Percentiles rank a stretch among this genome's conserved stretches.
Conservation (phyloP, 345 rosid genomes). For the Gossypium anomalum region DNA sequence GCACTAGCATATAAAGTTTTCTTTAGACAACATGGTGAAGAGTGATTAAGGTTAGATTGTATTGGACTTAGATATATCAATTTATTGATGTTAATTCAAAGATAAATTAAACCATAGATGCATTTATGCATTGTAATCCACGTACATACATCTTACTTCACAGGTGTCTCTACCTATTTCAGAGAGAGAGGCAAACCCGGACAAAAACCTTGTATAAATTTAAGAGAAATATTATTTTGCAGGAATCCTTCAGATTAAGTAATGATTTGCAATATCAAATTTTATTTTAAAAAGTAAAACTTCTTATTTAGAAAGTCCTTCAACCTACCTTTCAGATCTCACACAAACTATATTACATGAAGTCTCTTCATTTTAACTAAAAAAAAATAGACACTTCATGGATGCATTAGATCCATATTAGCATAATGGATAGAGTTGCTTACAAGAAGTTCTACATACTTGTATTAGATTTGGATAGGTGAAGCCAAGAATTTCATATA, state of each 20-base stretch:
- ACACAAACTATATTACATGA: not conserved
- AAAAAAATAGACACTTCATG: not conserved
- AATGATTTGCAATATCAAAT: not conserved
- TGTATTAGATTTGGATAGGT: not conserved
- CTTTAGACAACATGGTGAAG: slow-evolving; percentile 2
- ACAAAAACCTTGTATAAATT: not conserved
- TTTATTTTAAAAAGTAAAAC: not conserved
- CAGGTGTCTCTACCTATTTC: not conserved
- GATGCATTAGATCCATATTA: not conserved
- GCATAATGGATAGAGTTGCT: not conserved
- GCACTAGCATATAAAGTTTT: not conserved
- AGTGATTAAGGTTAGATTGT: not conserved
- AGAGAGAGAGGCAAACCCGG: not conserved
- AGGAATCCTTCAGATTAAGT: not conserved
- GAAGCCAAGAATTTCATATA: not conserved
- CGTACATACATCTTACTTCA: not conserved
- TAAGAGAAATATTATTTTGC: not conserved
- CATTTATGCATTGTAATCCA: slow-evolving; percentile 1
- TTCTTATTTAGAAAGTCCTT: not conserved
- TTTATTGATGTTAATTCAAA: not conserved
- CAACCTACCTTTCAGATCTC: not conserved
- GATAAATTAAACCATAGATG: not conserved
- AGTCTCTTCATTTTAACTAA: not conserved
- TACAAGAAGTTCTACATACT: not conserved
- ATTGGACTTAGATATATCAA: not conserved